These are phyloP conservation scores for Conringia planisiliqua DNA, from an alignment of 345 rosid species.

Conservation along the genomic window DNA sequence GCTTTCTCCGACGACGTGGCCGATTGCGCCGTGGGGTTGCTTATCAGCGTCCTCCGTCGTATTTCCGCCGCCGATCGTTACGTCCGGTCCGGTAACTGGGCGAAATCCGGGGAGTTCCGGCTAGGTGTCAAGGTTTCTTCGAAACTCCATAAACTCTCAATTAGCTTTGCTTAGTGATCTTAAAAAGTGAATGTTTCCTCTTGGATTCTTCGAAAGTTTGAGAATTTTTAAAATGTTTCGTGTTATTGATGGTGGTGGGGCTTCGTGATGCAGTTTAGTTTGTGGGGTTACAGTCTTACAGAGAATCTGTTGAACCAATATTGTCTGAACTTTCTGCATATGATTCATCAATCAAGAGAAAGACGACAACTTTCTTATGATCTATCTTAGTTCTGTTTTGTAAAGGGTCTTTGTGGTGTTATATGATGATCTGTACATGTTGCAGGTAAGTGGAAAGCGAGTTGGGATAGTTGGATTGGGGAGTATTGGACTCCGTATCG, in stretches of 20 bases:
- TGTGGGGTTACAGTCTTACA: constrained; percentile 8
- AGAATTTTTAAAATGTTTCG: neutral
- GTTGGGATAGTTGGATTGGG: constrained; percentile 35
- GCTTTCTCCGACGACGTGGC: constrained; percentile 53
- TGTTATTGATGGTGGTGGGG: neutral
- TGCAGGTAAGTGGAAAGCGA: constrained; percentile 30
- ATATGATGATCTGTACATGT: neutral
- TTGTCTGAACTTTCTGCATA: too few species aligned
- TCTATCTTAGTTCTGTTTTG: neutral
- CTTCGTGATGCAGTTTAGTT: neutral
- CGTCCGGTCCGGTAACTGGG: constrained; percentile 46
- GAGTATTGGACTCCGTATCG: constrained; percentile 13
- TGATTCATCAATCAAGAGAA: neutral
- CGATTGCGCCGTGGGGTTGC: constrained; percentile 56
- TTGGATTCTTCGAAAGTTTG: neutral
- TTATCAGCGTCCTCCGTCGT: constrained; percentile 51
- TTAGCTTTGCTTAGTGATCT: neutral
- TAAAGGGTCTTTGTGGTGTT: neutral
- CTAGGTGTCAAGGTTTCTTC: constrained; percentile 50
- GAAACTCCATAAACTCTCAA: neutral
- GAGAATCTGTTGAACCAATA: neutral
- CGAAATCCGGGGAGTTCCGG: constrained; percentile 34
- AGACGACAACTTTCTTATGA: neutral
- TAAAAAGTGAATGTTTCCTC: neutral
- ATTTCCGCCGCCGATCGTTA: constrained; percentile 51